Evolutionary conservation across 1,284 basidiomycete genomes (phyloP).

Genomic region (Cerrena zonata): DNA sequence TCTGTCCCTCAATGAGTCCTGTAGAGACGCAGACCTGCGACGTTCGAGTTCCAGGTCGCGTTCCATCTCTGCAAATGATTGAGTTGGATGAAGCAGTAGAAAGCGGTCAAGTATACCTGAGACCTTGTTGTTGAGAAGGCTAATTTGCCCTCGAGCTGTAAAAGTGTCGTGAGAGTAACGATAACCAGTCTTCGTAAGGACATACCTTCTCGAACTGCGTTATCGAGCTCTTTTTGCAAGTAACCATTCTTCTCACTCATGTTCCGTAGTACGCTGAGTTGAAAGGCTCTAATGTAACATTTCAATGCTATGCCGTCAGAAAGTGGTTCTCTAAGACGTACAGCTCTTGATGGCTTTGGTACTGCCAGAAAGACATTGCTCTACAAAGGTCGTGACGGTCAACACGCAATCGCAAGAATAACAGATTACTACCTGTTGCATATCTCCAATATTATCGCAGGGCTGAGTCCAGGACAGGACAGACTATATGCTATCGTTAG

Average conservation of each 20-base stretch:
- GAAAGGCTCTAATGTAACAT: constrained; percentile 54
- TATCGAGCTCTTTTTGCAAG: constrained; percentile 75
- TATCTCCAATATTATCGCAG: constrained; percentile 70
- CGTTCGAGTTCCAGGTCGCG: constrained; percentile 75
- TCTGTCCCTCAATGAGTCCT: constrained; percentile 66
- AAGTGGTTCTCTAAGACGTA: constrained; percentile 31
- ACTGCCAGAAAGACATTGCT: constrained; percentile 82
- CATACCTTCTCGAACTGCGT: constrained; percentile 71
- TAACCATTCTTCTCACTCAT: constrained; percentile 75
- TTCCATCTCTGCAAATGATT: constrained; percentile 53
- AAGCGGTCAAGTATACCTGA: constrained; percentile 37
- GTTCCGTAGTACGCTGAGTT: constrained; percentile 72
- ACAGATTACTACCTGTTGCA: constrained; percentile 72
- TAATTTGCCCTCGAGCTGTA: constrained; percentile 73
- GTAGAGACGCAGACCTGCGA: constrained; percentile 63
- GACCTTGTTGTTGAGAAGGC: constrained; percentile 59
- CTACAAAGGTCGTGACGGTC: too few species aligned
- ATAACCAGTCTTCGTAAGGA: background rate
- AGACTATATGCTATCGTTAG: too few species aligned
- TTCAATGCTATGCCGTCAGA: background rate
- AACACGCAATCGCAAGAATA: too few species aligned
- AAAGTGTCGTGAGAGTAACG: background rate
- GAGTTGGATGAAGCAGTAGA: background rate
- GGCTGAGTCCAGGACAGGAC: constrained; percentile 73
- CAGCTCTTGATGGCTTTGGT: constrained; percentile 81